phyloP scores from a whole-genome alignment of 179 eudicot genomes.

The Silene coronaria region DNA sequence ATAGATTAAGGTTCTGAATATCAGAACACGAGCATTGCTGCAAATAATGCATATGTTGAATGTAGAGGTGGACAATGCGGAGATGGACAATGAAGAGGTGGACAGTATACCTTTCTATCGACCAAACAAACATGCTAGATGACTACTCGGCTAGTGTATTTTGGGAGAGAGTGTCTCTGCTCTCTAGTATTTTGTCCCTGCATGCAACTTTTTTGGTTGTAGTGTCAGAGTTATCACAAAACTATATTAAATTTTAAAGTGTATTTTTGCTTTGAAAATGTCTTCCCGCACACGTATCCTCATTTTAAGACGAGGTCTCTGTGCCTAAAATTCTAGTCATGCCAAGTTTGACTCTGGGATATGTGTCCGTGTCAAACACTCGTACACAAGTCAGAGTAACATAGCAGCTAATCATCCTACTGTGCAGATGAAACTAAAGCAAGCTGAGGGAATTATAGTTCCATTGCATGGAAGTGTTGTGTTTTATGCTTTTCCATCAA shows the following conservation, averaged over 20 bases:
- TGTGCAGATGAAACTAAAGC: not conserved
- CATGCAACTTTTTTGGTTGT: too few relatives aligned
- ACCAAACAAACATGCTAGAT: not conserved
- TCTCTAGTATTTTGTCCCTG: not conserved
- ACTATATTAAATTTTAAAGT: too few relatives aligned
- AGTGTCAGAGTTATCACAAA: too few relatives aligned
- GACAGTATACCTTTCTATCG: not conserved
- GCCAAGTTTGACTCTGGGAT: too few relatives aligned
- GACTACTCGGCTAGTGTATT: not conserved
- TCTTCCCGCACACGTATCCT: too few relatives aligned
- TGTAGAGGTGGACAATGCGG: not conserved
- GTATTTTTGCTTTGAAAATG: too few relatives aligned
- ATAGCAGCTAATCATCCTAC: not conserved
- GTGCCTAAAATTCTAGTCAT: too few relatives aligned
- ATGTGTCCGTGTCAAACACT: too few relatives aligned
- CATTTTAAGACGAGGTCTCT: too few relatives aligned
- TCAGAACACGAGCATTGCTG: not conserved
- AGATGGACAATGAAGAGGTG: not conserved
- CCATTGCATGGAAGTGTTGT: not conserved
- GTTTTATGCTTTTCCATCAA: not conserved
- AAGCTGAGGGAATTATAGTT: not conserved
- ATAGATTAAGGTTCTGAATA: not conserved
- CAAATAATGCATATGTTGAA: not conserved
- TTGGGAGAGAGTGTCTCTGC: not conserved
- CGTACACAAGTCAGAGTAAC: too few relatives aligned